Evolutionary conservation across 306 rosid species (phyloP).

Genomic region (Styphnolobium japonicum): DNA sequence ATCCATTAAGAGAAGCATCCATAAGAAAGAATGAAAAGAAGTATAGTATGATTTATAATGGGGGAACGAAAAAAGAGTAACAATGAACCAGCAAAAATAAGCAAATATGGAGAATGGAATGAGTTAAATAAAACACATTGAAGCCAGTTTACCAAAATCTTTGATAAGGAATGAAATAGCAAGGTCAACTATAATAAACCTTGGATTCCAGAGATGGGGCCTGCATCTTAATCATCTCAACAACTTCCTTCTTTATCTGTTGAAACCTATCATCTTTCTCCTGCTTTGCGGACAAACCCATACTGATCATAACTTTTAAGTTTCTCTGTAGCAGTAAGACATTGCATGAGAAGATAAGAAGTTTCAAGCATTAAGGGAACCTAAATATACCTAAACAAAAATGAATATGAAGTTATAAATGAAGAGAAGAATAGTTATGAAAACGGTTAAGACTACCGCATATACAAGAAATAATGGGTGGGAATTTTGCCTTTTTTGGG

Average conservation of each 20-base stretch:
- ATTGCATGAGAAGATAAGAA: conserved; percentile 35
- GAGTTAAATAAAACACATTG: conserved; percentile 7
- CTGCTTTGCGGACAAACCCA: conserved; percentile 86
- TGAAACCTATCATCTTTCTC: conserved; percentile 88
- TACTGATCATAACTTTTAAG: conserved; percentile 85
- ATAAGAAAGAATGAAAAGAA: neutral
- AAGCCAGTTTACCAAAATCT: conserved; percentile 11
- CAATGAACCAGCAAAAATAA: conserved; percentile 16
- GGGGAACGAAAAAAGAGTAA: conserved; percentile 11
- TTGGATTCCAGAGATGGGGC: conserved; percentile 58
- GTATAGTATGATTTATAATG: neutral
- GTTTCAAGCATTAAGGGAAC: conserved; percentile 20
- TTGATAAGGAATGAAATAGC: neutral
- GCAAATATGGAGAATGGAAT: neutral
- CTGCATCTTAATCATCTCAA: conserved; percentile 73
- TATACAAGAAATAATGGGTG: too few species aligned
- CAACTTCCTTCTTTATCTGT: conserved; percentile 83
- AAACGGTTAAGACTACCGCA: neutral
- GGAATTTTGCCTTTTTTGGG: neutral
- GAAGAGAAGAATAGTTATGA: neutral
- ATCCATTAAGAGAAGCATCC: conserved; percentile 6
- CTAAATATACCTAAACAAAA: conserved; percentile 21
- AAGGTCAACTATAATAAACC: conserved; percentile 46
- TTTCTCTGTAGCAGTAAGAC: conserved; percentile 68
- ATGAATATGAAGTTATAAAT: conserved; percentile 20